Base-by-base conservation (phyloP, 2,329 filamentous ascomycete species). In the Fusarium brevicatenulatum region DNA sequence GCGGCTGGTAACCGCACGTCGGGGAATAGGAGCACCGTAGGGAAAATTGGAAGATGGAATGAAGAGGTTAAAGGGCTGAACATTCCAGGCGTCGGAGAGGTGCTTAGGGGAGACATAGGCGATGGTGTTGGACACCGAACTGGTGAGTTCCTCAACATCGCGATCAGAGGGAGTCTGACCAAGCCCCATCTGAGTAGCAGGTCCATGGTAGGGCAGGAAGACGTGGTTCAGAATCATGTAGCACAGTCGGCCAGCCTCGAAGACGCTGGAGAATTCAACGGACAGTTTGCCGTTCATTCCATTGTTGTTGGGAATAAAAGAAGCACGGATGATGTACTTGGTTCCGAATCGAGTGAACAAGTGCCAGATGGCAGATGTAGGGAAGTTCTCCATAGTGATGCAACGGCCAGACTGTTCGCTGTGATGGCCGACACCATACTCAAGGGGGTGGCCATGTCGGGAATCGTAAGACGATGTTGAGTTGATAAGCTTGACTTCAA, bases 251-350 rank as follows among this genome's bases (percentile, higher is more conserved):
- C 42, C 46, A 4, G 76, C 66, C 9, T 75, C 46, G 4, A 71
- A 71, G 0, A 75, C n/a, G 4, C 60, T 73, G 0, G 47, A 19
- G 23, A 80, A 62, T 16, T 80, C 79, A 1, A 81, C 18, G 0
- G 19, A 44, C 1, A 80, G 46, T 2, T 55, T 18, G 4, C 63
- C 69, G 2, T 39, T 16, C 5, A 34, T n/a, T 5, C 23, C 13
- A 9, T 39, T 40, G 2, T 30, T 15, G 19, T 15, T 28, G 0
- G 10, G 32, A 2, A 7, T 1, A 18, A 67, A 75, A 2, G 15
- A 23, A 3, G 54, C 67, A 1, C 71, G 53, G 3, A 68, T 63
- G 3, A 80, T 62, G 8, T 66, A 42, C 3, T 32, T 12, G 1
- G 40, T 16, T 0, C 77, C 77, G 3, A 78, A 40, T 2, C 23